phyloP scores from a whole-genome alignment of 2,329 filamentous ascomycete species.

The Ophiognomonia clavigignenti-juglandacearum region DNA sequence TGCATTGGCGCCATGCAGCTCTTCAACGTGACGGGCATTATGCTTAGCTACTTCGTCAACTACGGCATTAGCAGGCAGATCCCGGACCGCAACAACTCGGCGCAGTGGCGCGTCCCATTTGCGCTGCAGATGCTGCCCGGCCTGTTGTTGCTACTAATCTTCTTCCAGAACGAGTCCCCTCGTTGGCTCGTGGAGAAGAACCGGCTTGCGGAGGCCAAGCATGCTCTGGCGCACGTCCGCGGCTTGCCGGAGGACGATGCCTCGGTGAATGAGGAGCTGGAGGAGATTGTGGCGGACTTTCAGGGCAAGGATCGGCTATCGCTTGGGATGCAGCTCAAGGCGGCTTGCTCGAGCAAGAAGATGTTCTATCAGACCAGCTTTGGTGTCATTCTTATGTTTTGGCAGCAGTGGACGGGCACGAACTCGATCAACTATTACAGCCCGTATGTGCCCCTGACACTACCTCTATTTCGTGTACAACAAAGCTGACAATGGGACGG shows the following conservation, averaged over 20 bases:
- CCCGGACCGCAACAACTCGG: constrained; percentile 19
- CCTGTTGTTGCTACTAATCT: constrained; percentile 28
- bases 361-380: constrained; percentile 29
- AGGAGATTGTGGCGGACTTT: constrained; percentile 53
- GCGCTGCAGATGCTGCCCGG: constrained; percentile 37
- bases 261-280: constrained; percentile 49
- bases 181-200: constrained; percentile 31
- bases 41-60: constrained; percentile 16
- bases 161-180: constrained; percentile 34
- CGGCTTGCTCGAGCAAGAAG: constrained; percentile 41
- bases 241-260: constrained; percentile 45
- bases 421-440: constrained; percentile 59
- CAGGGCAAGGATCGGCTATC: constrained; percentile 36
- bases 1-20: constrained; percentile 16
- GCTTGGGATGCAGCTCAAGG: constrained; percentile 30
- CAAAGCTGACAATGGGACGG: constrained; percentile 16
- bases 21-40: constrained; percentile 15
- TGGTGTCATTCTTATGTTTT: constrained; percentile 10
- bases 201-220: constrained; percentile 33
- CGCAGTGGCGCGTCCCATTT: constrained; percentile 36
- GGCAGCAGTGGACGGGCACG: constrained; percentile 41
- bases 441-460: constrained; percentile 19
- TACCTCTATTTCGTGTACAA: neutral
- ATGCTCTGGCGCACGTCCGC: constrained; percentile 39
- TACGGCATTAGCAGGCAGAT: constrained; percentile 15